These are phyloP conservation scores for Cladophialophora carrionii DNA, from an alignment of 2,329 filamentous ascomycete genomes.

Conservation along the genomic window DNA sequence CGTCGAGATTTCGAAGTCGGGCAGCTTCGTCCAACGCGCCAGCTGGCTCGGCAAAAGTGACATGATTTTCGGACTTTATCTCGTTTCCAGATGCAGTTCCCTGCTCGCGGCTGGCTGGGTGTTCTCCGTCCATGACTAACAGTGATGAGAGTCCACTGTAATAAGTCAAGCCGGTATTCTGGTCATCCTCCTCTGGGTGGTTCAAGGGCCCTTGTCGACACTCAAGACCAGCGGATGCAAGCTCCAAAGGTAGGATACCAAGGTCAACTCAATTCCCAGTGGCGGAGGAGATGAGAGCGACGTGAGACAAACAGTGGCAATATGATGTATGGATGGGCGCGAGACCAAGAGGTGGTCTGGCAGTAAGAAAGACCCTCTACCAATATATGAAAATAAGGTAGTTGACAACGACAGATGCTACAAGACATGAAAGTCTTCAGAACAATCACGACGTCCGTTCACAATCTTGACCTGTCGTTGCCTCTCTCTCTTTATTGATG, in stretches of 20 bases:
- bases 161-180: not conserved
- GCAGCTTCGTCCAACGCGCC: slow-evolving; percentile 59
- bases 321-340: not conserved
- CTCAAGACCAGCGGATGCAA: not conserved
- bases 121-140: slow-evolving; percentile 16
- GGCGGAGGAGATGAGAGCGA: not conserved
- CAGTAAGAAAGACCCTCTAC: not conserved
- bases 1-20: slow-evolving; percentile 65
- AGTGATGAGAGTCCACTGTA: not conserved
- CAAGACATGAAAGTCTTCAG: not conserved
- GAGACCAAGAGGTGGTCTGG: not conserved
- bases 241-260: not conserved
- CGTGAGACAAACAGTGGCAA: slow-evolving; percentile 10
- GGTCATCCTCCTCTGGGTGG: not conserved
- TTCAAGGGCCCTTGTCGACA: not conserved
- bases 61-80: not conserved
- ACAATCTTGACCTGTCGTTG: not conserved
- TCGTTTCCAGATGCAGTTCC: not conserved
- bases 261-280: not conserved
- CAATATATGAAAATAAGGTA: not conserved
- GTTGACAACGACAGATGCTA: not conserved
- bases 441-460: not conserved
- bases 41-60: not conserved
- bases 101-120: not conserved
- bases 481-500: not conserved